phyloP scores from a whole-genome alignment of 2,329 filamentous ascomycete genomes.

The Myriosclerotinia curreyana region DNA sequence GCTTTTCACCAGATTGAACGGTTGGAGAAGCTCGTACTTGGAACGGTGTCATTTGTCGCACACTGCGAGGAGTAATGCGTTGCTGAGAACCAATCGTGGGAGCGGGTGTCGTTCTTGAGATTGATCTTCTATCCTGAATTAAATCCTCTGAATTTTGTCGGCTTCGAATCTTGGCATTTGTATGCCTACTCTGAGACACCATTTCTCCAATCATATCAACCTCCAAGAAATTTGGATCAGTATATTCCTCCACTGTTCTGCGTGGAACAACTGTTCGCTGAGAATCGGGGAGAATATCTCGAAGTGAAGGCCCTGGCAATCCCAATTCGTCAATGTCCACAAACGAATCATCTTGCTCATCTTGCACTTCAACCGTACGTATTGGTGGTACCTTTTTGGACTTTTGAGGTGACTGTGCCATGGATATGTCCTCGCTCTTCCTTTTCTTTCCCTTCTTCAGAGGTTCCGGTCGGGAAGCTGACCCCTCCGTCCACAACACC shows the following conservation, averaged over 20 bases:
- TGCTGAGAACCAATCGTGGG: background rate
- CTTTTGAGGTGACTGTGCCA: slow-evolving; percentile 24
- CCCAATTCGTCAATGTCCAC: slow-evolving; percentile 38
- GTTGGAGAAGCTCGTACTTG: slow-evolving; percentile 35
- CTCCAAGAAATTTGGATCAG: background rate
- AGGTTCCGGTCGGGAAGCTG: slow-evolving; percentile 35
- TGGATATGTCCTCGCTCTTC: slow-evolving; percentile 38
- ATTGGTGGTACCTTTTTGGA: slow-evolving; percentile 18
- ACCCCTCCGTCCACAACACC: slow-evolving; percentile 34
- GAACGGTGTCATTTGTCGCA: slow-evolving; percentile 17
- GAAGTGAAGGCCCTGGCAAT: slow-evolving; percentile 8
- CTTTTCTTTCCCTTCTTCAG: slow-evolving; percentile 35
- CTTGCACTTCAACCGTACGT: slow-evolving; percentile 14
- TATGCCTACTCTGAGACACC: background rate
- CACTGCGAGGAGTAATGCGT: slow-evolving; percentile 1
- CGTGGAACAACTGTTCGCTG: slow-evolving; percentile 17
- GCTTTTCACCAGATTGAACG: slow-evolving; percentile 19
- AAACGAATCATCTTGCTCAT: slow-evolving; percentile 31
- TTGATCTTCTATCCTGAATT: slow-evolving; percentile 12
- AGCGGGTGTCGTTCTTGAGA: slow-evolving; percentile 7
- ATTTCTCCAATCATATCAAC: slow-evolving; percentile 10
- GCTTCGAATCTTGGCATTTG: background rate
- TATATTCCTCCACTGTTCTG: background rate
- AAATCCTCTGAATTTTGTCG: slow-evolving; percentile 10
- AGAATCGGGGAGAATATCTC: slow-evolving; percentile 5